Evolutionary conservation across 1,284 basidiomycete species (phyloP), one percentile per base, ranked within the genome.

Genomic region (Rhodotorula sp.): DNA sequence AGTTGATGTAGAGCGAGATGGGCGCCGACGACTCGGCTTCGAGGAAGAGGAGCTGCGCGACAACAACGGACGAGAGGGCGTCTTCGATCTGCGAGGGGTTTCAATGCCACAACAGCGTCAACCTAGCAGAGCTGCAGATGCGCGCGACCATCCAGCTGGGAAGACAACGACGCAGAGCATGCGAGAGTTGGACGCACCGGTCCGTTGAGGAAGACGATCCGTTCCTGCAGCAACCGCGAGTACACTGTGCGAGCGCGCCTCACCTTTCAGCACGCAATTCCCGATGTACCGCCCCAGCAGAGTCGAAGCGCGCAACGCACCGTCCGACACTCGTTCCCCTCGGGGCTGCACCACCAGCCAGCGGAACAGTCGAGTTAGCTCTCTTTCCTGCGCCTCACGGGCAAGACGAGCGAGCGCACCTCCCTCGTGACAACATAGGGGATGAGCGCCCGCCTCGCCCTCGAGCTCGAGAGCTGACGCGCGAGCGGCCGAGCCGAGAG

Each of bases 401-500:
- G 23, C 14, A n/a, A 12, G 14, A 25, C 25, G 14, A 53, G 61
- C 67, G 27, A 41, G 54, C 85, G 77, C 78, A 93, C 92, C 59
- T 93, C 95, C 81, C 95, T 91, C 78, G 95, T 93, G 73, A 96
- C 91, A 59, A 97, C 93, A 64, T 94, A 93, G 13, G 92, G 93
- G 41, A 96, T 91, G 63, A 95, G 85, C 79, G 71, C 76, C 46
- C 25, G 60, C 58, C 66, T 34, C 54, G 63, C 7, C 2, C 56
- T 4, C 19, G 50, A 56, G 25, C 64, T 62, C 2, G 60, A 16
- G 44, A 68, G 42, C 7, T 9, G 23, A 1, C 48, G 61, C 25
- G 25, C 25, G 21, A 9, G n/a, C 13, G 34, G 34, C 34, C 34
- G 56, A 10, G 25, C 45, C 23, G 27, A 34, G 64, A 53, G 61